phyloP scores from a whole-genome alignment of 495 filamentous ascomycete genomes.

The Cetradonia linearis region DNA sequence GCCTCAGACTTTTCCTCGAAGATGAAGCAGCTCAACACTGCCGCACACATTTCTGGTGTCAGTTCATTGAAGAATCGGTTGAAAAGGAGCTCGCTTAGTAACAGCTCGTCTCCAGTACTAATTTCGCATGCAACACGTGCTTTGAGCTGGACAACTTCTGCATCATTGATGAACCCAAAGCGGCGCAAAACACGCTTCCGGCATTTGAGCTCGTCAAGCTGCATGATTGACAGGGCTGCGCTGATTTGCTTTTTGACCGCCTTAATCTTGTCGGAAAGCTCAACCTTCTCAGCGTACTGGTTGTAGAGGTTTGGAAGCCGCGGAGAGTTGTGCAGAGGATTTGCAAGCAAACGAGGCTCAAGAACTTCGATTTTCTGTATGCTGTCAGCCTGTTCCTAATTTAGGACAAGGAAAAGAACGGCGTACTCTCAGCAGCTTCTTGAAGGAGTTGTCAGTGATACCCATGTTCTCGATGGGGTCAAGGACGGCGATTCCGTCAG shows the following conservation, averaged over 20 bases:
- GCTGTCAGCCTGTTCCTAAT: conserved; percentile 15
- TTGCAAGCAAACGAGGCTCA: conserved; percentile 78
- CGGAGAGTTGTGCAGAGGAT: conserved; percentile 82
- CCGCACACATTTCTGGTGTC: conserved; percentile 72
- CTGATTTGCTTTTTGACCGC: conserved; percentile 74
- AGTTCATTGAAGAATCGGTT: conserved; percentile 97
- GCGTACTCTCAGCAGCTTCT: conserved; percentile 70
- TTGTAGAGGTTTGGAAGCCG: conserved; percentile 71
- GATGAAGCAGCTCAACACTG: conserved; percentile 83
- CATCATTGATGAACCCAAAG: conserved; percentile 90
- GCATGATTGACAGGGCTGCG: conserved; percentile 71
- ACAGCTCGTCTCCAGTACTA: conserved; percentile 80
- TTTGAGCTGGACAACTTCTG: conserved; percentile 89
- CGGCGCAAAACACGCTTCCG: conserved; percentile 93
- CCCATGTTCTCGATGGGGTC: conserved; percentile 94
- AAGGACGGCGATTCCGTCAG: conserved; percentile 78
- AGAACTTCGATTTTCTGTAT: conserved; percentile 84
- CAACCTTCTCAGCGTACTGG: conserved; percentile 70
- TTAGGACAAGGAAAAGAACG: neutral
- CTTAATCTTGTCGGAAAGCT: conserved; percentile 68
- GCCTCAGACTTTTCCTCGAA: conserved; percentile 86
- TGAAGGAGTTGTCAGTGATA: conserved; percentile 85
- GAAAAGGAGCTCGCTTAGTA: conserved; percentile 87
- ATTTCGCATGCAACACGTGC: conserved; percentile 96
- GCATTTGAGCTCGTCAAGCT: conserved; percentile 90